Percentiles rank a stretch among this genome's conserved stretches.
Conservation (phyloP, 164 flowering plant species). For the Vitis vinifera region ASM3070453v1 NC_081808.1:21684001-21684500, state of each 20-base stretch:
- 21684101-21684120: constrained; percentile 1
- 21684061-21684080: too few relatives aligned
- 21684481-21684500: too few relatives aligned
- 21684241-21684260: constrained; percentile 99
- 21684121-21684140: constrained; percentile 2
- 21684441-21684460: too few relatives aligned
- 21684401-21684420: constrained; percentile 1
- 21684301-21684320: constrained; percentile 86
- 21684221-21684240: constrained; percentile 95
- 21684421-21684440: background rate
- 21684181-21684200: constrained; percentile 75
- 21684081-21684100: too few relatives aligned
- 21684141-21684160: constrained; percentile 99
- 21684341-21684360: constrained; percentile 37
- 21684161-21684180: constrained; percentile 92
- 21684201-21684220: constrained; percentile 69
- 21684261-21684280: constrained; percentile 94
- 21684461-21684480: too few relatives aligned
- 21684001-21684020: too few relatives aligned
- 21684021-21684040: too few relatives aligned
- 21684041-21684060: too few relatives aligned
- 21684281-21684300: constrained; percentile 96
- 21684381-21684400: background rate
- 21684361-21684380: background rate
- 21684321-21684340: constrained; percentile 87